Evolutionary conservation across 345 rosid species (phyloP), one percentile per base, ranked within the genome.

Genomic region (Psidium friedrichsthalianum): DNA sequence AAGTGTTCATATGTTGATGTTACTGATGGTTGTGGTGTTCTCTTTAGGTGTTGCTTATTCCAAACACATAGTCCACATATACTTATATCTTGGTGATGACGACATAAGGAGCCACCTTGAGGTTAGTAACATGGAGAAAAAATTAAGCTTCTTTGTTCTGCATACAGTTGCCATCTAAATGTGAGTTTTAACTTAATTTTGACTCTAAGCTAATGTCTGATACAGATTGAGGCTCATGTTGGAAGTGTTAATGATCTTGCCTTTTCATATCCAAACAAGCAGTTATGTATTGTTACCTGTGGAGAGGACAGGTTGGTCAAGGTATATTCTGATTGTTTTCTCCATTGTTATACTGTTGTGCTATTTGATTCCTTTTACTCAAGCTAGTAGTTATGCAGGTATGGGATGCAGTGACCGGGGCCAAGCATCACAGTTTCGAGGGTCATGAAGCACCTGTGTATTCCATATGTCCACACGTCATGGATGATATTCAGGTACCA

Each of bases 231-330:
- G 15, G 90, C 89, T 84, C 92, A 90, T 88, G 83, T 52, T 36
- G 92, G 90, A 74, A 85, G 92, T 74, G 89, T 88, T 56, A 88
- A 87, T 86, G 92, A 90, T 78, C 74, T 90, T 51, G 88, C 92
- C 27, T 90, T 90, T 83, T 84, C 90, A 27, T 55, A 90, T 86
- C 88, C 87, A 47, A 88, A 85, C 81, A 86, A 88, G 54, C 86
- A 85, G 44, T 86, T 88, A 27, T 88, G 89, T 85, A 51, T 90
- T 29, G 88, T 90, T 25, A 88, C 92, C 51, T 88, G 86, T 49
- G 92, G 92, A 61, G 92, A 90, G 61, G 92, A 90, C 58, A 90
- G 74, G 83, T 76, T 22, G 8, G 88, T 90, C 44, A 90, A 85
- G 92, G 90, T 87, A 64, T 55, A 42, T 29, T 7, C 6, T 44